Evolutionary conservation across 306 rosid species (phyloP).

Genomic region (Elaeagnus macrophylla): DNA sequence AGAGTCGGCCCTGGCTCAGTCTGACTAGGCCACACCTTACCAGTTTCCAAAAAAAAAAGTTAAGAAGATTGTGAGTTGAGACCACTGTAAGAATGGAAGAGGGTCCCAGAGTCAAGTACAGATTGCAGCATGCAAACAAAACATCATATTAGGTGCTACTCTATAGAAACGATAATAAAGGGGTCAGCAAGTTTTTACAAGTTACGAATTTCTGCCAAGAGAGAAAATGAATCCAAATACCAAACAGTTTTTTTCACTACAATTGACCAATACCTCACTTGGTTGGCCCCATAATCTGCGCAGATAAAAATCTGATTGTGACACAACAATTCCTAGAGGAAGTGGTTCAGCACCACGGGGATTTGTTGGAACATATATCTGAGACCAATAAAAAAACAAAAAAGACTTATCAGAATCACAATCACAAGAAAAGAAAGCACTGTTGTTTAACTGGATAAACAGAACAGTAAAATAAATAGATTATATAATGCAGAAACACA

Average conservation of each 20-base stretch:
- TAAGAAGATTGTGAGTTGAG: background rate
- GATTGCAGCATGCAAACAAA: background rate
- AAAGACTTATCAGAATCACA: background rate
- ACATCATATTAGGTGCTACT: background rate
- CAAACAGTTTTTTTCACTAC: background rate
- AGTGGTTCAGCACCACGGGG: constrained; percentile 89
- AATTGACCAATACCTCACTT: constrained; percentile 53
- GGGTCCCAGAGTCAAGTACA: no score
- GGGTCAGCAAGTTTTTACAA: background rate
- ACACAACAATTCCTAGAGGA: constrained; percentile 79
- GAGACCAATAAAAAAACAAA: constrained; percentile 16
- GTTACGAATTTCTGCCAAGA: no score
- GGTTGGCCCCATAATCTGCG: constrained; percentile 98
- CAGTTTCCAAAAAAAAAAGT: background rate
- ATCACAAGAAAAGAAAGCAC: background rate
- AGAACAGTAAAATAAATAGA: no score
- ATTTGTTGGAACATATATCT: constrained; percentile 77
- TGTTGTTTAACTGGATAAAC: background rate
- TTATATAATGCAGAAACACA: no score
- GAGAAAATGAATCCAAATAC: no score
- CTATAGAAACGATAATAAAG: background rate
- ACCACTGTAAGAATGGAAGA: background rate
- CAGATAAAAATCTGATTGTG: constrained; percentile 73
- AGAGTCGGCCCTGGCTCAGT: background rate
- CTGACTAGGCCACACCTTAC: background rate